Conservation (phyloP, 306 rosid genomes). For the Hylodesmum podocarpum region DNA sequence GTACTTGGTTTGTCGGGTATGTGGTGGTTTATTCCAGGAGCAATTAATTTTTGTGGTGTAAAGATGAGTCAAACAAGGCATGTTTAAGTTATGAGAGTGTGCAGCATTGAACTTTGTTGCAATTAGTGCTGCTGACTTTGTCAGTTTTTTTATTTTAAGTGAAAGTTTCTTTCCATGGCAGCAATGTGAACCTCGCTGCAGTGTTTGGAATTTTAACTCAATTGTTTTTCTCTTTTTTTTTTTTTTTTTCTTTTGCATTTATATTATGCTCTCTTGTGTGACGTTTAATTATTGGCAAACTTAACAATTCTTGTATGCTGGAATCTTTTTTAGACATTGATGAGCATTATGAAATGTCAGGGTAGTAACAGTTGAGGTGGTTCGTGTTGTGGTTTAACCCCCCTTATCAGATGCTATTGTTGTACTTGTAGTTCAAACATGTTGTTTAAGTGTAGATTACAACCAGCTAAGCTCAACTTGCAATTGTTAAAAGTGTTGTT, state of each 20-base stretch:
- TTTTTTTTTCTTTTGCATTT: constrained; percentile 22
- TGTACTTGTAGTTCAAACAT: not conserved
- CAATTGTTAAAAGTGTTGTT: constrained; percentile 18
- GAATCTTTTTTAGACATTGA: not conserved
- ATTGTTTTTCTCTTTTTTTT: too few relatives aligned
- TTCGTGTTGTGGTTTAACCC: not conserved
- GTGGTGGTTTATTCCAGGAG: constrained; percentile 18
- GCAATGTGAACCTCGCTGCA: constrained; percentile 19
- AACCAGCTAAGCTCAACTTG: not conserved
- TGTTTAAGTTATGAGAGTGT: constrained; percentile 35
- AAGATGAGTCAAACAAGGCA: constrained; percentile 45
- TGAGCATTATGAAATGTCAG: not conserved
- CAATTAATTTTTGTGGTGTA: constrained; percentile 20
- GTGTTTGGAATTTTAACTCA: constrained; percentile 10
- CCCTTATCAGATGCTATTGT: constrained; percentile 9
- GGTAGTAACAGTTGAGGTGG: not conserved
- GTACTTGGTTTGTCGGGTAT: constrained; percentile 35
- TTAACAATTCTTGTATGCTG: constrained; percentile 2
- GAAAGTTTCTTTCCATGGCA: constrained; percentile 26
- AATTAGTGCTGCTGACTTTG: constrained; percentile 27
- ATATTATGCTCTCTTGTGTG: constrained; percentile 14
- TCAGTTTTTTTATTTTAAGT: constrained; percentile 21
- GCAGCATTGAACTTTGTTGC: constrained; percentile 25
- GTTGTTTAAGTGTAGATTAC: constrained; percentile 6
- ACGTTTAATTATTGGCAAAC: not conserved